Evolutionary conservation across 768 basidiomycete species (phyloP).

Genomic region (Coprinopsis cinerea): DNA sequence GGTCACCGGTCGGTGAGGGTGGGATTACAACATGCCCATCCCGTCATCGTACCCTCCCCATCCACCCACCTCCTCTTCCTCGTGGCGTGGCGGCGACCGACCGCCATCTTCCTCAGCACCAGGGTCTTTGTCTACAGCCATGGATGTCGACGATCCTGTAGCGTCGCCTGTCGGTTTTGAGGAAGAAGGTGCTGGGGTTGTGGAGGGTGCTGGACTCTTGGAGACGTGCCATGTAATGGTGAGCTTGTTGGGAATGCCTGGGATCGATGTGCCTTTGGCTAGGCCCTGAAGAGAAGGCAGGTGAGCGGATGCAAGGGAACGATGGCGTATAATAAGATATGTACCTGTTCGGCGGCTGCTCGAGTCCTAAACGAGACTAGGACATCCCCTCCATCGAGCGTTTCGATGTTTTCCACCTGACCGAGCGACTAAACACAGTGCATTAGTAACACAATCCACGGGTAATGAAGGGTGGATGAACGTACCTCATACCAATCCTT

Average conservation of each 20-base stretch:
- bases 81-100: constrained; percentile 30
- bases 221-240: constrained; percentile 62
- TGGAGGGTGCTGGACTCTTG: constrained; percentile 18
- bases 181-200: constrained; percentile 15
- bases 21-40: constrained; percentile 58
- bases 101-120: constrained; percentile 9
- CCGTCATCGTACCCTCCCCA: constrained; percentile 72
- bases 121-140: constrained; percentile 12
- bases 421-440: constrained; percentile 37
- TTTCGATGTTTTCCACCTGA: constrained; percentile 62
- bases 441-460: not conserved
- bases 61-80: constrained; percentile 60
- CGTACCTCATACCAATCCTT: constrained; percentile 76
- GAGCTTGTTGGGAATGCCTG: constrained; percentile 54
- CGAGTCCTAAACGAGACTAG: constrained; percentile 70
- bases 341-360: constrained; percentile 70
- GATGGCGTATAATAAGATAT: constrained; percentile 3
- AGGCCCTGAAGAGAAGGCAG: constrained; percentile 44
- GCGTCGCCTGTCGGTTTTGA: constrained; percentile 9
- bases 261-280: constrained; percentile 63
- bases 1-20: no score
- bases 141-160: constrained; percentile 8
- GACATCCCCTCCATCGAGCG: constrained; percentile 48
- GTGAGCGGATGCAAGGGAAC: constrained; percentile 10
- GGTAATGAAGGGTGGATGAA: constrained; percentile 18